Conservation (phyloP, 805 yeast genomes). For the Starmerella cellae region DNA sequence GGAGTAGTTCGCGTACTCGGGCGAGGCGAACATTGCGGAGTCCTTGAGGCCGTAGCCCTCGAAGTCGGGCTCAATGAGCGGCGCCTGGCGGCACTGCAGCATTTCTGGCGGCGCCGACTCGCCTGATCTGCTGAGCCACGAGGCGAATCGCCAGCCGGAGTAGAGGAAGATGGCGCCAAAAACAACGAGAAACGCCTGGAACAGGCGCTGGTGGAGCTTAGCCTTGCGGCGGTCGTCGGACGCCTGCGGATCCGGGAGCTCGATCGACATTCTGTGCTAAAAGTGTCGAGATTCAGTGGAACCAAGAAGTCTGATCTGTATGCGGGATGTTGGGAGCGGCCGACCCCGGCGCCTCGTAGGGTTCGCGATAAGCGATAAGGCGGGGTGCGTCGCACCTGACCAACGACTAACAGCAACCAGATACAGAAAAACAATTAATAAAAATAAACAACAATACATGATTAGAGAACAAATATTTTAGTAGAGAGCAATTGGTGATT, state of each 20-base stretch:
- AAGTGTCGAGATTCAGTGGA: no score
- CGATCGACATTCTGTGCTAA: conserved; percentile 3
- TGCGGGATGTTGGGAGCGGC: no score
- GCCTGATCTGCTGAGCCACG: no score
- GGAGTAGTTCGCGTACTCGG: conserved; percentile 12
- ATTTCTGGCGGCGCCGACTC: background rate
- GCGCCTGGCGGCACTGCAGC: conserved; percentile 9
- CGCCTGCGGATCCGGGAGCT: conserved; percentile 1
- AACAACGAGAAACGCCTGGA: background rate
- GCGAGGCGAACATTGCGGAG: conserved; percentile 7
- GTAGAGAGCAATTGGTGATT: no score
- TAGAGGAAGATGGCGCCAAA: background rate
- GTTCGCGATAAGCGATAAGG: no score
- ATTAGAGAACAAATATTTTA: no score
- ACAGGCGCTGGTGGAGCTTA: background rate
- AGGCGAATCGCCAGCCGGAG: background rate
- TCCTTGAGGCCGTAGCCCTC: conserved; percentile 4
- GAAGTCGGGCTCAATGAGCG: conserved; percentile 6
- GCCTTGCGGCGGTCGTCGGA: background rate
- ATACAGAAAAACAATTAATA: no score
- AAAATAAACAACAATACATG: no score
- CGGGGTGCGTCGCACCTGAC: no score
- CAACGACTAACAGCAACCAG: no score
- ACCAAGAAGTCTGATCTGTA: no score
- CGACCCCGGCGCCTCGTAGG: no score